Conservation (phyloP, 176 grass and related monocot species). For the Poa annua region DNA sequence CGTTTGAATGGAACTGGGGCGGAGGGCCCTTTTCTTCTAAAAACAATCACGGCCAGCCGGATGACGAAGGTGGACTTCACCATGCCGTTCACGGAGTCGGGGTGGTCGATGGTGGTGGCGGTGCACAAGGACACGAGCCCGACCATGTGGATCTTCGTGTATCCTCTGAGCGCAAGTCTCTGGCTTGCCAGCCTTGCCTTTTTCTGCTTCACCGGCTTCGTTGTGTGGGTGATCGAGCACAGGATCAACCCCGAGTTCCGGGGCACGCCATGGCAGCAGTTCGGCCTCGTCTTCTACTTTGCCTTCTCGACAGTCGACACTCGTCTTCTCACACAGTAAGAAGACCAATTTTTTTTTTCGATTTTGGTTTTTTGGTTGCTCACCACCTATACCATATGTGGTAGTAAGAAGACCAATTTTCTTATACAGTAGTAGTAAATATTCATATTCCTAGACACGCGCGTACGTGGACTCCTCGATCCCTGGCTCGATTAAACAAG, state of each 20-base stretch:
- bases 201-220: conserved; percentile 81
- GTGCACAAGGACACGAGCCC: conserved; percentile 42
- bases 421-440: too few species aligned
- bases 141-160: conserved; percentile 83
- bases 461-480: too few species aligned
- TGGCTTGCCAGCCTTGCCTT: conserved; percentile 73
- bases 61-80: conserved; percentile 64
- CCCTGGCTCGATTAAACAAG: neutral
- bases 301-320: neutral
- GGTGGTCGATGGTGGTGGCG: conserved; percentile 77
- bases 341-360: too few species aligned
- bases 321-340: neutral
- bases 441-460: too few species aligned
- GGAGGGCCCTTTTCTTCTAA: too few species aligned
- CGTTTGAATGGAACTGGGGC: too few species aligned
- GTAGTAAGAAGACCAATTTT: neutral
- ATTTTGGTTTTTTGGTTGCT: too few species aligned
- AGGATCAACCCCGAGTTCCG: conserved; percentile 64
- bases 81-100: conserved; percentile 79
- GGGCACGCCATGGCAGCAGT: conserved; percentile 58
- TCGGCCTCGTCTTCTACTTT: conserved; percentile 75
- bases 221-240: conserved; percentile 85
- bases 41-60: too few species aligned
- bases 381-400: too few species aligned
- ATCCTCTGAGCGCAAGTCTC: conserved; percentile 58